A percentile compares a stretch with the other conserved stretches of the same genome.
These are phyloP conservation scores for Hypoxylon sp. DNA, from an alignment of 2,329 filamentous ascomycete species.

Conservation along the genomic window DNA sequence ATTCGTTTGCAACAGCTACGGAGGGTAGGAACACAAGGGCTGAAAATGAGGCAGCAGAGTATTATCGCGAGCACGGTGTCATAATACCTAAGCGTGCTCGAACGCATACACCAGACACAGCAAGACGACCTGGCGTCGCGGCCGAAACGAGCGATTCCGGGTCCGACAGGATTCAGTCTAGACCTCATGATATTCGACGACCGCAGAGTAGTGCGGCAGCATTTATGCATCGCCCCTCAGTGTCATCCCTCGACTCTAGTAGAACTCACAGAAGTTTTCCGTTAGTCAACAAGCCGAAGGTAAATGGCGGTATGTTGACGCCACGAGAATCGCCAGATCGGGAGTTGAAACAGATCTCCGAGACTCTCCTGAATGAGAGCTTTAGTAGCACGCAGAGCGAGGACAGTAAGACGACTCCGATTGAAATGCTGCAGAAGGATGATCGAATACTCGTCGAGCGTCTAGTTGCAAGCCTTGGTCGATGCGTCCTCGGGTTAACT, in stretches of 20 bases:
- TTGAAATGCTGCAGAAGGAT: slow-evolving; percentile 66
- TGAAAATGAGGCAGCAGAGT: slow-evolving; percentile 43
- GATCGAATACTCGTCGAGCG: slow-evolving; percentile 74
- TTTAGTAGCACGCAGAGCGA: slow-evolving; percentile 54
- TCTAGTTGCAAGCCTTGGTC: slow-evolving; percentile 71
- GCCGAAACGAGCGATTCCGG: slow-evolving; percentile 48
- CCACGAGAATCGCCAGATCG: slow-evolving; percentile 66
- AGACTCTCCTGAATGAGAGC: slow-evolving; percentile 65
- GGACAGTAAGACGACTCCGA: slow-evolving; percentile 58
- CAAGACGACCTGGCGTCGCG: slow-evolving; percentile 50
- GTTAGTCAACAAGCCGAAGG: slow-evolving; percentile 67
- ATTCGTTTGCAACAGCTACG: slow-evolving; percentile 71
- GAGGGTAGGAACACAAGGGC: slow-evolving; percentile 59
- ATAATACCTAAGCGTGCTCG: slow-evolving; percentile 48
- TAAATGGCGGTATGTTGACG: slow-evolving; percentile 63
- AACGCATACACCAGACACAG: slow-evolving; percentile 54
- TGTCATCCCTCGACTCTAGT: slow-evolving; percentile 70
- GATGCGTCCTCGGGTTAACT: slow-evolving; percentile 71
- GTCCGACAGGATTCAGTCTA: slow-evolving; percentile 46
- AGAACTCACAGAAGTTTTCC: slow-evolving; percentile 75
- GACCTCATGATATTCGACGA: slow-evolving; percentile 60
- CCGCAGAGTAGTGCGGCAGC: slow-evolving; percentile 60
- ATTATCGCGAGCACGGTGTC: slow-evolving; percentile 45
- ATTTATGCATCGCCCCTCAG: slow-evolving; percentile 68
- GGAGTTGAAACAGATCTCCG: slow-evolving; percentile 64